These are phyloP conservation scores for Gomphus bonarii DNA, from an alignment of 1,284 basidiomycete species.

Conservation along the genomic window DNA sequence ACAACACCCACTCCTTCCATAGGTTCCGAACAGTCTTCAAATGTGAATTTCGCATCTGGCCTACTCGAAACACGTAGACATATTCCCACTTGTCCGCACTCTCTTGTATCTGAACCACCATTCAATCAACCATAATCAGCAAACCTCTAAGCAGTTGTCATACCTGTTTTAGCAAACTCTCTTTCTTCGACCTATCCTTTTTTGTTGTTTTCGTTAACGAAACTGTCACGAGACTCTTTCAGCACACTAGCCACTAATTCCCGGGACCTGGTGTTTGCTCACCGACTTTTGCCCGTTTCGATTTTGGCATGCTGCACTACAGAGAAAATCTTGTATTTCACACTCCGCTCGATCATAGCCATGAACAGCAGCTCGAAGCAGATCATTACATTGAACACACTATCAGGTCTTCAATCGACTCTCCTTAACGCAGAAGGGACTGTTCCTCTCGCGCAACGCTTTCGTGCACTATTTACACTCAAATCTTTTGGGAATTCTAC, in stretches of 20 bases:
- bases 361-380: slow-evolving; percentile 21
- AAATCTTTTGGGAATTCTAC: slow-evolving; percentile 53
- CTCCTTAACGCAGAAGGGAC: slow-evolving; percentile 71
- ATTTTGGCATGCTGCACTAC: slow-evolving; percentile 63
- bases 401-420: slow-evolving; percentile 43
- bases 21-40: slow-evolving; percentile 87
- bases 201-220: slow-evolving; percentile 72
- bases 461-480: slow-evolving; percentile 88
- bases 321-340: neutral
- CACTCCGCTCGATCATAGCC: slow-evolving; percentile 12
- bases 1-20: slow-evolving; percentile 77
- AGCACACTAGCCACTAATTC: slow-evolving; percentile 10
- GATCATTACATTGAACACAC: slow-evolving; percentile 27
- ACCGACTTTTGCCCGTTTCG: slow-evolving; percentile 81
- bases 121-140: neutral
- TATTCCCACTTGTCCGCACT: slow-evolving; percentile 84
- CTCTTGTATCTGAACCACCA: slow-evolving; percentile 49
- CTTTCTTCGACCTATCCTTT: slow-evolving; percentile 81
- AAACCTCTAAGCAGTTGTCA: slow-evolving; percentile 16
- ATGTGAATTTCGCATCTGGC: slow-evolving; percentile 91
- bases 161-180: slow-evolving; percentile 74
- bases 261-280: slow-evolving; percentile 20
- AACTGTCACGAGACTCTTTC: slow-evolving; percentile 30
- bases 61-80: slow-evolving; percentile 92
- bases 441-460: slow-evolving; percentile 80